Evolutionary conservation across 2,329 filamentous ascomycete genomes (phyloP).

Genomic region (Fusarium caatingaense): DNA sequence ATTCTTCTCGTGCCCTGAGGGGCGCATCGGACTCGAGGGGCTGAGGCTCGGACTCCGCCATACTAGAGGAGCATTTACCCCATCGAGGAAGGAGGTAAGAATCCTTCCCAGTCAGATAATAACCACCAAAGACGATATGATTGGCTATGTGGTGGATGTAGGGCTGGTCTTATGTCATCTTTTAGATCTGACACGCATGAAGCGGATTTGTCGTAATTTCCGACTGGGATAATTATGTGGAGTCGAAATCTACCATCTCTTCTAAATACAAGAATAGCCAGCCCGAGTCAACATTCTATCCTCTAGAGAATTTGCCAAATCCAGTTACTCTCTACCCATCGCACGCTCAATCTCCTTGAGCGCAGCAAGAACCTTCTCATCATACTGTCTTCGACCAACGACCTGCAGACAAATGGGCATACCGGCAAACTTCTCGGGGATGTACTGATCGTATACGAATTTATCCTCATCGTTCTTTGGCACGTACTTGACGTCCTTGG

Average conservation of each 20-base stretch:
- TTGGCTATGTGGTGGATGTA: background rate
- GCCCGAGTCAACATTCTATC: background rate
- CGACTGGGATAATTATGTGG: background rate
- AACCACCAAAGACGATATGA: background rate
- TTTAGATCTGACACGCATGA: background rate
- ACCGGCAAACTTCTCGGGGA: slow-evolving; percentile 41
- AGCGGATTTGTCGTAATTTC: background rate
- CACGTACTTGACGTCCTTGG: slow-evolving; percentile 39
- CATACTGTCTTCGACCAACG: slow-evolving; percentile 46
- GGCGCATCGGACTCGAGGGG: background rate
- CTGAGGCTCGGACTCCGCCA: background rate
- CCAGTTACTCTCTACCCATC: slow-evolving; percentile 31
- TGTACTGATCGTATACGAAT: slow-evolving; percentile 47
- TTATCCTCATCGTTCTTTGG: slow-evolving; percentile 47
- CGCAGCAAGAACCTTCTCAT: slow-evolving; percentile 49
- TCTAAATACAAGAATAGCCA: background rate
- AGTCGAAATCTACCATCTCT: background rate
- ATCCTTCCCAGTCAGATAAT: background rate
- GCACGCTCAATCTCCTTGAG: slow-evolving; percentile 43
- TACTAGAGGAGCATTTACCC: background rate
- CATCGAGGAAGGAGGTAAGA: background rate
- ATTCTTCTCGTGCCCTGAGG: too few species aligned
- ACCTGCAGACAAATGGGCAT: slow-evolving; percentile 47
- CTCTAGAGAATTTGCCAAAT: too few species aligned
- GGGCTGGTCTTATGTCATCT: background rate